These are phyloP conservation scores for Kodamaea fukazawae DNA, from an alignment of 805 yeast genomes.

Conservation along the genomic window DNA sequence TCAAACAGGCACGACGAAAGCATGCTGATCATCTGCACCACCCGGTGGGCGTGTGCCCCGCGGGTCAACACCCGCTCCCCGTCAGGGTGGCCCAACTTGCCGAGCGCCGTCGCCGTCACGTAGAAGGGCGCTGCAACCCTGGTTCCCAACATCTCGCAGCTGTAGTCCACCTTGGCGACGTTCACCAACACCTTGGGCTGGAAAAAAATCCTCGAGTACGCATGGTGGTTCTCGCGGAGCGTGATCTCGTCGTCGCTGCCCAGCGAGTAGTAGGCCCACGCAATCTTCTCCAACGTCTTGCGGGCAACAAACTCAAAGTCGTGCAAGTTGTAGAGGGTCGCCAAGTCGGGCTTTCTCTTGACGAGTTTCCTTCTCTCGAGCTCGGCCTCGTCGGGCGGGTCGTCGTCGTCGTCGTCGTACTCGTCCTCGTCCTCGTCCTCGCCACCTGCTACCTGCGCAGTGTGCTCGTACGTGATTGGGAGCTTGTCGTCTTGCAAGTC, in stretches of 20 bases:
- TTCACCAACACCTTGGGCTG: conserved; percentile 81
- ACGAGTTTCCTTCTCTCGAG: conserved; percentile 22
- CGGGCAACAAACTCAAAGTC: conserved; percentile 90
- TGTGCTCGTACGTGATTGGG: conserved; percentile 17
- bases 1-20: conserved; percentile 85
- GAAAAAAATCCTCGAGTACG: conserved; percentile 85
- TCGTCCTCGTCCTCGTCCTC: conserved; percentile 21
- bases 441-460: not conserved
- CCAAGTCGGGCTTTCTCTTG: conserved; percentile 61
- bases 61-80: conserved; percentile 86
- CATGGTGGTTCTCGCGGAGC: conserved; percentile 84
- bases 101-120: conserved; percentile 88
- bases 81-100: conserved; percentile 87
- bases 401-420: conserved; percentile 37
- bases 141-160: conserved; percentile 75
- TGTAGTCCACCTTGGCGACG: conserved; percentile 67
- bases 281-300: conserved; percentile 67
- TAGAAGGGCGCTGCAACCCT: conserved; percentile 76
- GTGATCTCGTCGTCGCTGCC: conserved; percentile 94
- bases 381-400: conserved; percentile 29
- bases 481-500: conserved; percentile 38
- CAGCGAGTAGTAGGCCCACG: conserved; percentile 91
- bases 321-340: conserved; percentile 68
- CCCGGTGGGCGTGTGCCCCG: conserved; percentile 67
- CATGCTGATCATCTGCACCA: conserved; percentile 90